Base-by-base conservation (phyloP, 768 basidiomycete species). In the Podaxis sp. region DNA sequence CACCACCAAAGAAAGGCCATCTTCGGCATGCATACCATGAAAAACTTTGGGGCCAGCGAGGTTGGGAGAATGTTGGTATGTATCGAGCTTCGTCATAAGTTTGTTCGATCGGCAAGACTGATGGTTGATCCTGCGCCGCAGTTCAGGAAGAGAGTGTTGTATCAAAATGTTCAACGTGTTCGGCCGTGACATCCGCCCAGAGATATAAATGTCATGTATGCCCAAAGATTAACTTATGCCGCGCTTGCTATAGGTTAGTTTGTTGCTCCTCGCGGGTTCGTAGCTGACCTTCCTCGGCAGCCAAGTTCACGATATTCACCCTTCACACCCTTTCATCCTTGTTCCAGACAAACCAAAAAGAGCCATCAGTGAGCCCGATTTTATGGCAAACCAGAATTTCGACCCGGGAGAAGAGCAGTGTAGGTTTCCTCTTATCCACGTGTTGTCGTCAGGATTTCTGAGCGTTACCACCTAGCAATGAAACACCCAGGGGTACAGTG, bases 51-150 rank as follows among this genome's bases (percentile, higher is more conserved):
- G 87, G 87, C 1, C 83, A 82, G 36, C 76, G 77, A 46, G 91
- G 92, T 1, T 97, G 96, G 96, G 87, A 87, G 62, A 91, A 95
- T 70, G 87, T 97, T 57, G 92, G 95, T 95, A 70, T 65, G 90
- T 82, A 49, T 41, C 17, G 51, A 38, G 37, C 28, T 22, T 36
- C 12, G 59, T 61, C 15, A 33, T 30, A 6, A 48, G 38, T 60
- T 4, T 61, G 24, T 57, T 49, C n/a, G 13, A 22, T 46, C 4
- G 52, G 20, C 44, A n/a, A 13, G 20, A 15, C 55, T 65, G 54
- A 36, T 54, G 20, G 7, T 54, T 46, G 60, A 57, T 28, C 8
- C 60, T 28, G 40, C 58, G 62, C 52, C 48, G 51, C 59, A 80
- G 77, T 79, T 80, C 90, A 95, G 69, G 93, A 91, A 67, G 92